Conservation (phyloP, 106 monocot species). For the Dioscorea alata region DNA sequence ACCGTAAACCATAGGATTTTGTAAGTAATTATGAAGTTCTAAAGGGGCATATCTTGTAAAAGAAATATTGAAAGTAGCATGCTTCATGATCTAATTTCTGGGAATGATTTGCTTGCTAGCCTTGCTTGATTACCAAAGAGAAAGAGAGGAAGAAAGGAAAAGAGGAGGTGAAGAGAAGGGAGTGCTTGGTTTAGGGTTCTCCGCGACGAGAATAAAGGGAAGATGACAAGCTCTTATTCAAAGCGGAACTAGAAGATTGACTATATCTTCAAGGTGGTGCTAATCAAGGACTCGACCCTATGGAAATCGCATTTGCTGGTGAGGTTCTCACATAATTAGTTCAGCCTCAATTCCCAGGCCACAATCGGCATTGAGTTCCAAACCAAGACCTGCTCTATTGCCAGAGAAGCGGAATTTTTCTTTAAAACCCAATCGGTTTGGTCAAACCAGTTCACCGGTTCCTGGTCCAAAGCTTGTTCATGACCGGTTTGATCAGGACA, state of each 20-base stretch:
- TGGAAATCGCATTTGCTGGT: slow-evolving; percentile 39
- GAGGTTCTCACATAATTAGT: slow-evolving; percentile 31
- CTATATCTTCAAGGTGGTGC: slow-evolving; percentile 43
- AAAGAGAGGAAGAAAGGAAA: no score
- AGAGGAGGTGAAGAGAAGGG: not conserved
- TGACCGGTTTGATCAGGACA: no score
- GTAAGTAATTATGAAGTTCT: no score
- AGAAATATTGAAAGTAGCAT: no score
- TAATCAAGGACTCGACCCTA: slow-evolving; percentile 39
- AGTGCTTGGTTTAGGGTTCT: not conserved
- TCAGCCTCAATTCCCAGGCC: slow-evolving; percentile 43
- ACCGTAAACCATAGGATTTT: no score
- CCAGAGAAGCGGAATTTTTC: slow-evolving; percentile 25
- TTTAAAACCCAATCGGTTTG: no score
- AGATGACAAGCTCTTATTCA: slow-evolving; percentile 4
- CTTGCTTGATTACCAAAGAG: not conserved
- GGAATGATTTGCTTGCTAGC: no score
- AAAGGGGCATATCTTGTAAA: no score
- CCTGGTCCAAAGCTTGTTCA: no score
- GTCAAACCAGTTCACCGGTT: no score
- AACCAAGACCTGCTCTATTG: slow-evolving; percentile 27
- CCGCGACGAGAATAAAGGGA: not conserved
- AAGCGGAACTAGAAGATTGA: slow-evolving; percentile 26
- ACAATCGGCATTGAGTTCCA: slow-evolving; percentile 49
- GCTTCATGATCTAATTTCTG: no score